A percentile compares a stretch with the other conserved stretches of the same genome.
Conservation (phyloP, 495 filamentous ascomycete species). For the Filosporella fistucella region DNA sequence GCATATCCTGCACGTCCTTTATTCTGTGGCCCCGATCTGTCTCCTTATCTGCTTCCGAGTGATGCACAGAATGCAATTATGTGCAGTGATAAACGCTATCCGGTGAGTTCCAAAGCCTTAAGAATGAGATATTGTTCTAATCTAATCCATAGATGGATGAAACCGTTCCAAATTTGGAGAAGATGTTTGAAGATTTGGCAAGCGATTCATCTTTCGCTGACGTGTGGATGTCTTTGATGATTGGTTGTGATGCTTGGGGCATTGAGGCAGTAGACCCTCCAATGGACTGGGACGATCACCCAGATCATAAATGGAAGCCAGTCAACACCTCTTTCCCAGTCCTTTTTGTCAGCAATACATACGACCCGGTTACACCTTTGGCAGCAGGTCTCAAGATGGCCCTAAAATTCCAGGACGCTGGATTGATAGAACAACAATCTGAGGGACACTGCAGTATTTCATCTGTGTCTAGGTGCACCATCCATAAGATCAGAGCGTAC, state of each 20-base stretch:
- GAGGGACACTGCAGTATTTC: conserved; percentile 39
- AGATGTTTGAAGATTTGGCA: conserved; percentile 31
- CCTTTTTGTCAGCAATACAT: conserved; percentile 53
- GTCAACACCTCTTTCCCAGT: conserved; percentile 52
- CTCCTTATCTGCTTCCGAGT: conserved; percentile 30
- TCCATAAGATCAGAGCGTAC: conserved; percentile 33
- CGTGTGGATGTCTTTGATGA: conserved; percentile 34
- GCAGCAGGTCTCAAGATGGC: conserved; percentile 46
- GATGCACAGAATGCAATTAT: conserved; percentile 38
- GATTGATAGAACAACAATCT: conserved; percentile 38
- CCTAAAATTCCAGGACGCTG: conserved; percentile 37
- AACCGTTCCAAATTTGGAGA: conserved; percentile 30
- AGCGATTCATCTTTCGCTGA: conserved; percentile 38
- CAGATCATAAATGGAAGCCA: conserved; percentile 19
- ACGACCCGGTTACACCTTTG: conserved; percentile 59
- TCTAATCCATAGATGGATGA: conserved; percentile 29
- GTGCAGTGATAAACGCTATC: conserved; percentile 41
- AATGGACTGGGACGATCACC: conserved; percentile 32
- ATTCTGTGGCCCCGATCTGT: conserved; percentile 12
- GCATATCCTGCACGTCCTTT: not conserved
- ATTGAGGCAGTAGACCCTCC: conserved; percentile 31
- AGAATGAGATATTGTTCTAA: not conserved
- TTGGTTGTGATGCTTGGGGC: conserved; percentile 39
- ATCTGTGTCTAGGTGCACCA: conserved; percentile 34
- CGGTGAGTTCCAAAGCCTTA: conserved; percentile 16